Evolutionary conservation across 192 early-diverging fungal genomes (phyloP), one percentile per base, ranked within the genome.

Genomic region (Dimargaris xerosporica): DNA sequence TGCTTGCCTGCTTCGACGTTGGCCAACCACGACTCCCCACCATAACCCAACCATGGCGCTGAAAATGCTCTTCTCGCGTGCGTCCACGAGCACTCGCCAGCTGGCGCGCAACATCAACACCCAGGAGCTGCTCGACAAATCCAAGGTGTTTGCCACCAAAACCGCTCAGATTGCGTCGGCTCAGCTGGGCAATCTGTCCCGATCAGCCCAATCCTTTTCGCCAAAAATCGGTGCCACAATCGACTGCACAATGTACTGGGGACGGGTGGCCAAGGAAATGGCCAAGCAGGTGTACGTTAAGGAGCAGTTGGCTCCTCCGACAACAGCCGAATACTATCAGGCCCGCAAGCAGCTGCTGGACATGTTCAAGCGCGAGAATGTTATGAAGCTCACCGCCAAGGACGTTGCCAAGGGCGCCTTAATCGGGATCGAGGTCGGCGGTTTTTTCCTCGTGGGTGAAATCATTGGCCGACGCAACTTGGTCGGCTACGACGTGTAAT

Each of bases 231-330:
- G 46, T 45, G 70, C n/a, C 11, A 42, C 51, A 4, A 26, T 60
- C 17, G 56, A 55, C 30, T 65, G 51, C 44, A 56, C 63, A 42
- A 19, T 72, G 28, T 84, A 84, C 68, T 77, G 80, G 62, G 66
- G 75, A 62, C 72, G 72, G 66, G 82, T 84, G 31, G 71, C 72
- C 42, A 73, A 64, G 46, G 80, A 84, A 69, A 45, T 84, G 44
- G 80, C 75, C 51, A 84, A 84, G 70, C 71, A 79, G 71, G 82
- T 84, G 45, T 84, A 82, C 67, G 71, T 67, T 26, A 78, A 77
- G 48, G 80, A 84, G 69, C 75, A 74, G 56, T 74, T 84, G 77
- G 66, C 73, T 25, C 78, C 78, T 56, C 82, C 82, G 15, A 67
- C 66, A n/a, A 69, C 67, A 39, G 66, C 66, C 19, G 76, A 81